phyloP scores from a whole-genome alignment of 352 stramenopile species.

The Aphanomyces invadans region DNA sequence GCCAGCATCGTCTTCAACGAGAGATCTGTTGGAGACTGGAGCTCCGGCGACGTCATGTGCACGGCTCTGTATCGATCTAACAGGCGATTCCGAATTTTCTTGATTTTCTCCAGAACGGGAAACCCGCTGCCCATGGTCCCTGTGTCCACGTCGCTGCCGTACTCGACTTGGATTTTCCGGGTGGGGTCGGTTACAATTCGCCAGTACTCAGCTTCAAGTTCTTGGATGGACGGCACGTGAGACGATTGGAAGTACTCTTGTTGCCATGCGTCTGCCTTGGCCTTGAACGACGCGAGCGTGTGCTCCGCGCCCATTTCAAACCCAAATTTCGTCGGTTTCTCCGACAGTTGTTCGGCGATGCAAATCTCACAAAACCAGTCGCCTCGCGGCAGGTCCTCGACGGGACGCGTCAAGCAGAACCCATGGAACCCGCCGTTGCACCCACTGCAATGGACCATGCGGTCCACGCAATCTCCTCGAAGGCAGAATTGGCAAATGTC shows the following conservation, averaged over 20 bases:
- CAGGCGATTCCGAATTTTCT: slow-evolving; percentile 13
- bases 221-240: slow-evolving; percentile 18
- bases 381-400: slow-evolving; percentile 47
- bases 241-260: slow-evolving; percentile 52
- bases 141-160: slow-evolving; percentile 89
- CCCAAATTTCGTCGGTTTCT: slow-evolving; percentile 50
- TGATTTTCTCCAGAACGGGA: slow-evolving; percentile 40
- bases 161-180: slow-evolving; percentile 82
- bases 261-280: slow-evolving; percentile 78
- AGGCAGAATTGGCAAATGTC: slow-evolving; percentile 80
- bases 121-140: slow-evolving; percentile 81
- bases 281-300: slow-evolving; percentile 71
- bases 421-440: slow-evolving; percentile 77
- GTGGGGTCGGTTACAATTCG: slow-evolving; percentile 64
- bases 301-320: slow-evolving; percentile 81
- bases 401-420: slow-evolving; percentile 59
- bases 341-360: slow-evolving; percentile 42
- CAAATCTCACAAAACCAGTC: slow-evolving; percentile 78
- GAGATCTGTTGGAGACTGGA: slow-evolving; percentile 3
- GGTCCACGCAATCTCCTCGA: slow-evolving; percentile 70
- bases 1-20: background rate
- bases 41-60: background rate
- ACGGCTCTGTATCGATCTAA: slow-evolving; percentile 12
- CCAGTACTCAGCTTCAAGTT: slow-evolving; percentile 88
- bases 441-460: slow-evolving; percentile 69